Base-by-base conservation (phyloP, 768 basidiomycete species). In the Trametes punicea region DNA sequence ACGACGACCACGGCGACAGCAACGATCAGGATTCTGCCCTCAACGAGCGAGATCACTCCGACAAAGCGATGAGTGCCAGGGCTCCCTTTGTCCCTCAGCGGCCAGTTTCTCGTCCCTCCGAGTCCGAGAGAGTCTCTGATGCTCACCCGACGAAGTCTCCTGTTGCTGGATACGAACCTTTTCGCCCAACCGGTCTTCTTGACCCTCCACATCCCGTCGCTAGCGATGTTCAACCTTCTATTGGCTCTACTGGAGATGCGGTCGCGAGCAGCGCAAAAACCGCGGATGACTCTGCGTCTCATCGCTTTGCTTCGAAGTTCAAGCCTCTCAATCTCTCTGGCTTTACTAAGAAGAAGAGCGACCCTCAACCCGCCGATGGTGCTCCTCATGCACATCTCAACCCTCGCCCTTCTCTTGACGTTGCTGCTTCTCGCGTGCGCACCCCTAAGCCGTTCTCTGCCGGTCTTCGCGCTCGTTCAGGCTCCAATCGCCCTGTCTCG, bases 51-150 rank as follows among this genome's bases (percentile, higher is more conserved):
- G n/a, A n/a, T n/a, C n/a, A n/a, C n/a, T n/a, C n/a, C n/a, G n/a
- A n/a, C n/a, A n/a, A n/a, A n/a, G n/a, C 25, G 27, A 68, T 66
- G 67, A 68, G 67, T 50, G 67, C 67, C 39, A 49, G 67, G 10
- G 52, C 62, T 2, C 67, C 67, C 4, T 68, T 68, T 55, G 54
- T 66, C 9, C 67, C 67, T 38, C 61, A 62, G 33, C 58, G 53
- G 6, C 49, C 60, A 1, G 46, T 52, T n/a, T 59, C 60, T 10
- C 57, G 50, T 30, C n/a, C 38, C 41, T 30, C 30, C 30, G 8
- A 34, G 10, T 7, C 33, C 46, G 30, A 34, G 16, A 8, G 34
- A 36, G 13, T 36, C 34, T n/a, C 45, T 10, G 31, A 36, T 39
- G 20, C 47, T 38, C 26, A 25, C 11, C 38, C 20, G 16, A 36